Evolutionary conservation across 2,329 filamentous ascomycete species (phyloP).

Genomic region (Microsporum ferrugineum): DNA sequence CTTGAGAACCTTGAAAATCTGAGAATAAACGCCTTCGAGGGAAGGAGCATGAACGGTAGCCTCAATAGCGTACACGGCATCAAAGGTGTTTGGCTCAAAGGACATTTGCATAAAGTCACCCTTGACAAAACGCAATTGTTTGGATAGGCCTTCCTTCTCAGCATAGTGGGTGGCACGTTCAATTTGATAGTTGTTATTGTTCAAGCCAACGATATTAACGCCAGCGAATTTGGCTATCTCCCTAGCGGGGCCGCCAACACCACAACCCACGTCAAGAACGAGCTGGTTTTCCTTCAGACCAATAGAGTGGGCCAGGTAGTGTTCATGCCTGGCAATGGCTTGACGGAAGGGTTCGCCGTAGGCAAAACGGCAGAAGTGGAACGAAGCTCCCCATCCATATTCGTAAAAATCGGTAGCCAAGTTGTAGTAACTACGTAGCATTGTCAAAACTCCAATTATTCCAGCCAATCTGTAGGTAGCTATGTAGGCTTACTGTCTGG

Average conservation of each 20-base stretch:
- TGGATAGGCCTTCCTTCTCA: constrained; percentile 62
- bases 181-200: constrained; percentile 99
- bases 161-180: constrained; percentile 83
- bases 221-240: constrained; percentile 96
- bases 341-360: constrained; percentile 76
- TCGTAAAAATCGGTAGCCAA: constrained; percentile 93
- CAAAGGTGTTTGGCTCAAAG: constrained; percentile 83
- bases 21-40: constrained; percentile 80
- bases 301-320: constrained; percentile 88
- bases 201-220: constrained; percentile 77
- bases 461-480: not conserved
- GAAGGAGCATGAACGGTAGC: constrained; percentile 90
- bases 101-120: constrained; percentile 99
- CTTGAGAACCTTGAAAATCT: constrained; percentile 92
- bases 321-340: constrained; percentile 91
- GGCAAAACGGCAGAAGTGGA: constrained; percentile 95
- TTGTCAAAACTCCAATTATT: not conserved
- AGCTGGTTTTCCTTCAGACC: constrained; percentile 75
- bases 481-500: constrained; percentile 61
- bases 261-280: constrained; percentile 91
- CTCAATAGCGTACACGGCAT: constrained; percentile 94
- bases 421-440: constrained; percentile 68
- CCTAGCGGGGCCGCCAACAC: constrained; percentile 86
- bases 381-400: constrained; percentile 90
- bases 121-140: constrained; percentile 80